Base-by-base conservation (phyloP, 805 yeast genomes). In the Lipomyces yamanashiensis region DNA sequence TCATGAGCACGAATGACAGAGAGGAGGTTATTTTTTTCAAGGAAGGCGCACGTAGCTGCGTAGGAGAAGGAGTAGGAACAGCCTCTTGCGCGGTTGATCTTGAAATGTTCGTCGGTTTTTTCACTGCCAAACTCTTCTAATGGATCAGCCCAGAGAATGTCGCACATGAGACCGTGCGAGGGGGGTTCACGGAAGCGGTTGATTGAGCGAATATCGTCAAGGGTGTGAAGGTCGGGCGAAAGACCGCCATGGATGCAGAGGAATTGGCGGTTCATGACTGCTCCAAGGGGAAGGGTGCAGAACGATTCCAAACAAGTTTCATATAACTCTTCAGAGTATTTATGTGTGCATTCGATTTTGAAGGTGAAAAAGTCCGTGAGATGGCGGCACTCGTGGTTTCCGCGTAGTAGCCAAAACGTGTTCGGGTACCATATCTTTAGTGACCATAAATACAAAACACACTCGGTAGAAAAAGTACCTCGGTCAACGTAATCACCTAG, bases 221-320 rank as follows among this genome's bases (percentile, higher is more conserved):
- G 79, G 1, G 87, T 78, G 59, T 81, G 82, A 67, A 93, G 78
- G 59, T 91, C 95, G 4, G 97, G 97, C 9, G 97, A 90, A 12
- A 93, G 80, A 13, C 98, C 98, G 58, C 98, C 99, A 74, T 93
- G 99, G 58, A 92, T 96, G 76, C 98, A 93, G 74, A 93, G 88
- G 71, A 92, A 93, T 76, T 93, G 98, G 67, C 86, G 86, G 78
- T 92, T 92, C 93, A 93, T 89, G 33, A 93, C 80, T 0, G 98
- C 98, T 0, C 96, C 96, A 69, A 93, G 81, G 6, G 98, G 98
- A 63, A 93, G 78, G 0, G 95, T 86, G 73, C 90, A 90, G 77
- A 93, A 93, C 12, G 96, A 88, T 36, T 79, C 78, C 72, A 92
- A 82, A 65, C 90, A 86, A 17, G 86, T 88, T 61, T 88, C 87